Percentiles rank a stretch among this genome's conserved stretches.
These are phyloP conservation scores for Acanthamoeba castellanii DNA, from an alignment of 208 protist genomes.

Conservation along the genomic window DNA sequence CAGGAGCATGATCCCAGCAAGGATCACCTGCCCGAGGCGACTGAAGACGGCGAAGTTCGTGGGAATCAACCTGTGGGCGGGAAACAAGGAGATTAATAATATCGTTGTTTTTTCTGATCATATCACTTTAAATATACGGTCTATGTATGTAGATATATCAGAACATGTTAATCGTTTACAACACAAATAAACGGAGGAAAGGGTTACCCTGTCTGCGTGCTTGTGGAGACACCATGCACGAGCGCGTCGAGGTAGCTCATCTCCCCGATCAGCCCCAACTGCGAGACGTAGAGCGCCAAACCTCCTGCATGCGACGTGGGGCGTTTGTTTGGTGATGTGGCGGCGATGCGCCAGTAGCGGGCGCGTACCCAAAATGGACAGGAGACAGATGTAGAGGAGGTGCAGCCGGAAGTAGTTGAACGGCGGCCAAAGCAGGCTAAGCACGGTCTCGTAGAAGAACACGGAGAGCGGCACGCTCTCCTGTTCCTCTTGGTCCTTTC, in stretches of 20 bases:
- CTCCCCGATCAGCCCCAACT: neutral
- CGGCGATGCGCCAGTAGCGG: too few species aligned
- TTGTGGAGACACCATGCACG: neutral
- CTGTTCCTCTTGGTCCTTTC: neutral
- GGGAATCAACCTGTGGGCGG: neutral
- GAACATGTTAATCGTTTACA: too few species aligned
- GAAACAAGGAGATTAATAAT: too few species aligned
- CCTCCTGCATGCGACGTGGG: neutral
- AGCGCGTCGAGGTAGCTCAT: neutral
- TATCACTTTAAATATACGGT: too few species aligned
- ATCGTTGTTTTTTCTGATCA: too few species aligned
- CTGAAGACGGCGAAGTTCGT: neutral
- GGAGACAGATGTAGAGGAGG: neutral
- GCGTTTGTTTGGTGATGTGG: too few species aligned
- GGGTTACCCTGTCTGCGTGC: neutral
- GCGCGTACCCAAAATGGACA: neutral
- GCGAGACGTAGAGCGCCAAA: neutral
- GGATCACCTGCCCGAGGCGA: neutral
- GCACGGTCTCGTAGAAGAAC: conserved; percentile 25
- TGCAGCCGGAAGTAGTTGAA: conserved; percentile 48
- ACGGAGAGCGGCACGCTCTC: neutral
- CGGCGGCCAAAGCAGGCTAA: neutral
- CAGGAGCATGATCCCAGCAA: neutral
- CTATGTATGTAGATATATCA: too few species aligned
- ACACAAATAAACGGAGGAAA: too few species aligned